Percentiles rank a stretch among this genome's conserved stretches.
Evolutionary conservation across 2,329 filamentous ascomycete genomes (phyloP).

Genomic region (Penicillium olsonii): DNA sequence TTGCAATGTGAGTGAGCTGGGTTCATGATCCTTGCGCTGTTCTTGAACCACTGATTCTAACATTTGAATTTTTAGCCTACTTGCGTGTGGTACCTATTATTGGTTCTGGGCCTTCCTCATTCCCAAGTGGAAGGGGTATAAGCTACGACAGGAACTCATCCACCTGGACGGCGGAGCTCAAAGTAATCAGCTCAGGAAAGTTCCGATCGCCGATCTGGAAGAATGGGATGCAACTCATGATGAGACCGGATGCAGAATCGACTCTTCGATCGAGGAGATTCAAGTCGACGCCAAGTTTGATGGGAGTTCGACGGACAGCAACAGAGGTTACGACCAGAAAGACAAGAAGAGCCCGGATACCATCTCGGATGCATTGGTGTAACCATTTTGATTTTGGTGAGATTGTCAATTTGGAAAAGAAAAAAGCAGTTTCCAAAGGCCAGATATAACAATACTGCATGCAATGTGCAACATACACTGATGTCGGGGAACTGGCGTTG

Average conservation of each 20-base stretch:
- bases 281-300: not conserved
- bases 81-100: constrained; percentile 59
- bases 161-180: constrained; percentile 51
- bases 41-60: not conserved
- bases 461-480: no score
- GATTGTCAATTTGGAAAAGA: no score
- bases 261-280: not conserved
- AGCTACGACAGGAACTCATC: constrained; percentile 57
- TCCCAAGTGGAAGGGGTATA: constrained; percentile 55
- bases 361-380: not conserved
- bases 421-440: no score
- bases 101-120: constrained; percentile 58
- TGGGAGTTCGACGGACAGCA: not conserved
- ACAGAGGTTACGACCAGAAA: no score
- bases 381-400: no score
- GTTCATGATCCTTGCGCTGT: not conserved
- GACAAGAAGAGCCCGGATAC: not conserved
- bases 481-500: no score
- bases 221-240: constrained; percentile 63
- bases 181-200: constrained; percentile 54
- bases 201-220: constrained; percentile 52
- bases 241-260: constrained; percentile 32
- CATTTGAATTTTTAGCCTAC: constrained; percentile 42
- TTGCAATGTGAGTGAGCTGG: constrained; percentile 59
- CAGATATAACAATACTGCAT: no score